Conservation (phyloP, 2,329 filamentous ascomycete species). For the Canariomyces notabilis region DNA sequence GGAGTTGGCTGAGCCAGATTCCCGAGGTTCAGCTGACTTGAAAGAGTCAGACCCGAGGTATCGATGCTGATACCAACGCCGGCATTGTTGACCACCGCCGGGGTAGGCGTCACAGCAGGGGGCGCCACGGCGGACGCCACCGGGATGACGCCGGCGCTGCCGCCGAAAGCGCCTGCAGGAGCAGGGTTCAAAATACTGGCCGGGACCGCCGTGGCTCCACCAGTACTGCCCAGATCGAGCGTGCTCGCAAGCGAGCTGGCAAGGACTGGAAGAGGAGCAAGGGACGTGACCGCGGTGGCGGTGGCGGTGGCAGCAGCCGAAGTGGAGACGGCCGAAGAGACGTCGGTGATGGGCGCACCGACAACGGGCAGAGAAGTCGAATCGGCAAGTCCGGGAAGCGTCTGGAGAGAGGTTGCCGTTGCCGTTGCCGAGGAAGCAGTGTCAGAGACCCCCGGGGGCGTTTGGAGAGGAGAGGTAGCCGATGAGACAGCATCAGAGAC, state of each 20-base stretch:
- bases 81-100: conserved; percentile 25
- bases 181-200: conserved; percentile 7
- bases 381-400: not conserved
- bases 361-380: conserved; percentile 2
- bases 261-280: conserved; percentile 15
- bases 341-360: not conserved
- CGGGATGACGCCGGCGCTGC: conserved; percentile 24
- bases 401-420: conserved; percentile 2
- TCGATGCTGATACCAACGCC: conserved; percentile 31
- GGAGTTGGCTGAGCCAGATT: conserved; percentile 33
- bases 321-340: not conserved
- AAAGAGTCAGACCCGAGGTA: conserved; percentile 38
- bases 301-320: conserved; percentile 6
- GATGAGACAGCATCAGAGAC: not conserved
- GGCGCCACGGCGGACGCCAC: conserved; percentile 26
- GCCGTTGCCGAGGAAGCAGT: not conserved
- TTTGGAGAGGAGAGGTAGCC: conserved; percentile 5
- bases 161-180: conserved; percentile 19
- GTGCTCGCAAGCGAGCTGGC: conserved; percentile 17
- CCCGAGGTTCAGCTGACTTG: conserved; percentile 41
- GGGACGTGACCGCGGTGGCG: conserved; percentile 6
- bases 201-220: conserved; percentile 1
- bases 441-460: conserved; percentile 4
- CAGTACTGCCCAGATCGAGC: conserved; percentile 11
- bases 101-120: conserved; percentile 20